Conservation (phyloP, 305 asterid genomes). For the Fraxinus angustifolia region DNA sequence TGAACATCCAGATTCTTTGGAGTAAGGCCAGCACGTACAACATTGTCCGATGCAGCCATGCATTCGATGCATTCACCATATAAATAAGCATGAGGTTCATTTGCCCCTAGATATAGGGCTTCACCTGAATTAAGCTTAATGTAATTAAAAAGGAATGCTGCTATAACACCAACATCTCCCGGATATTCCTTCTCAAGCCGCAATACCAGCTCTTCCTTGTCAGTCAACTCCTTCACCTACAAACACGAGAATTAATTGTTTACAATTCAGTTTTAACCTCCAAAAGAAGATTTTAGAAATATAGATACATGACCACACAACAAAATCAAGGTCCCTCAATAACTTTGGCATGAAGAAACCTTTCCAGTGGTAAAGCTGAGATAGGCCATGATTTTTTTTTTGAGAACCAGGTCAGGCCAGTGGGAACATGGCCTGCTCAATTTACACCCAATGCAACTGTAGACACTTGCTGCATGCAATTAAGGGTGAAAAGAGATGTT, state of each 20-base stretch:
- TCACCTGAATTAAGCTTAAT: conserved; percentile 83
- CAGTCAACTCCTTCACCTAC: conserved; percentile 58
- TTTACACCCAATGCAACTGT: background rate
- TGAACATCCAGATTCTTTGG: conserved; percentile 76
- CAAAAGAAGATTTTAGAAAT: background rate
- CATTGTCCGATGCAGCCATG: conserved; percentile 98
- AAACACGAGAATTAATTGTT: conserved; percentile 12
- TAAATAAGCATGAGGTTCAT: conserved; percentile 89
- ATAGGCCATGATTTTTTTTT: background rate
- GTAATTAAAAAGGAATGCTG: conserved; percentile 66
- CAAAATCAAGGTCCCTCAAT: background rate
- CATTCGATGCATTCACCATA: conserved; percentile 92
- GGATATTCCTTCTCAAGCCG: conserved; percentile 83
- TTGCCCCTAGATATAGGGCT: conserved; percentile 83
- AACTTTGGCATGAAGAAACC: background rate
- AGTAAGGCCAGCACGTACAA: conserved; percentile 96
- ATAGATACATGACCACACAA: background rate
- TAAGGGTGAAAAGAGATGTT: background rate
- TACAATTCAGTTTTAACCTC: conserved; percentile 3
- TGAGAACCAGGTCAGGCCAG: background rate
- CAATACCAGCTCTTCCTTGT: conserved; percentile 65
- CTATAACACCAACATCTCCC: conserved; percentile 74
- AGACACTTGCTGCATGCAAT: background rate
- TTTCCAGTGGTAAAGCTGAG: background rate
- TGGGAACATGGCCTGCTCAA: background rate